Evolutionary conservation across 2,329 filamentous ascomycete species (phyloP), one percentile per base, ranked within the genome.

Genomic region (Fusarium secorum): DNA sequence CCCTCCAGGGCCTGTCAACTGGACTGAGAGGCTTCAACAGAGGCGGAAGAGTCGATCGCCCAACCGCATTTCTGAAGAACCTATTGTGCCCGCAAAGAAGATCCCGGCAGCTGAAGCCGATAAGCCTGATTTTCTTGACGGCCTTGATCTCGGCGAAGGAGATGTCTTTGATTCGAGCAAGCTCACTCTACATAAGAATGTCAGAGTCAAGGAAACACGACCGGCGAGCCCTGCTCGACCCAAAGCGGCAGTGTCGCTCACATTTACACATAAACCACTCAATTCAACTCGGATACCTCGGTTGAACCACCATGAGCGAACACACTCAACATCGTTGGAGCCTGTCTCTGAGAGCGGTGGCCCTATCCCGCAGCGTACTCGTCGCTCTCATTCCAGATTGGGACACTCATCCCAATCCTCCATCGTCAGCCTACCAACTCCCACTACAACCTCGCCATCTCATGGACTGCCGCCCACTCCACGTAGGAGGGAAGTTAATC

Each of bases 321-420:
- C 90, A 9, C 88, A 89, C 73, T 92, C 92, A 13, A 82, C 81
- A 15, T 91, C 91, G 22, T 86, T 98, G n/a, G 95, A 97, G 78
- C 94, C 95, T 26, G 94, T 98, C 10, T 97, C 94, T 41, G 95
- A 98, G 81, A 94, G 90, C 71, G 94, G 94, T 54, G 93, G 90
- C 7, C 89, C 93, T 24, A 87, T 92, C 51, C 83, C 85, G 56
- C 83, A 85, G 44, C 88, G 86, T 66, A 83, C 83, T 20, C 85
- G 85, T 70, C 87, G 89, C 61, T 89, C 91, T 44, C 88, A 89
- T 68, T 93, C 91, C 6, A 87, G 91, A 60, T 78, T 93, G 32
- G 89, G 89, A 17, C 91, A 95, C 78, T 88, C 89, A 15, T 82
- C 89, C 20, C 90, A 93, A 74, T 90, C 90, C 17, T 94, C 92